Evolutionary conservation across 306 rosid genomes (phyloP), one percentile per base, ranked within the genome.

Genomic region (Vicia sativa): DNA sequence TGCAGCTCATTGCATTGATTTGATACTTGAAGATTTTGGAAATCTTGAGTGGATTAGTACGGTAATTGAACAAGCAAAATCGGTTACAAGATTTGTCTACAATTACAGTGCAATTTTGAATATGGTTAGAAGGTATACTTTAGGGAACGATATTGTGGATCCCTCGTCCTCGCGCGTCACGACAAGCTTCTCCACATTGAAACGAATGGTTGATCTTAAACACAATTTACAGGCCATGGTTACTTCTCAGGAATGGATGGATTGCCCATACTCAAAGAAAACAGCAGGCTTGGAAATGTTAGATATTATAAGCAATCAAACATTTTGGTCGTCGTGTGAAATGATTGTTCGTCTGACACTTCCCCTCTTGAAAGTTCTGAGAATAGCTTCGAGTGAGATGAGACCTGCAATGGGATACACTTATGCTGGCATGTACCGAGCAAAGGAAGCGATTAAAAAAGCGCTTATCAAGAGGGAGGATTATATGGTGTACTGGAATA

Each of bases 181-280:
- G 23, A 76, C 98, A 55, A 80, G 81, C 82, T 92, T 92, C 42
- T 54, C 88, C 39, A 78, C 91, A 12, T 68, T 92, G 81, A 89
- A 86, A 73, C 86, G 89, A 68, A 83, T 92, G 83, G 91, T 89
- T 63, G 91, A 87, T 56, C 87, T 87, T 54, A 92, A 83, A 80
- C 91, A 83, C 73, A 86, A 80, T 74, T 78, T 89, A 57, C 98
- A 92, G 83, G 85, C 84, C 70, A 77, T 89, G 92, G 88, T 89
- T 59, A 84, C 91, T 80, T 89, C 96, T 45, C 96, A 86, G 69
- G 98, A 92, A 75, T 89, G 93, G 98, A 78, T 82, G 89, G 95
- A 87, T 46, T 72, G 87, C 71, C 84, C 87, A 44, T 86, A 82
- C 73, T 83, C 96, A 23, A 92, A 92, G 89, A 80, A 83, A 76